These are phyloP conservation scores for Scedosporium apiospermum DNA, from an alignment of 2,329 filamentous ascomycete genomes.

Conservation along the genomic window DNA sequence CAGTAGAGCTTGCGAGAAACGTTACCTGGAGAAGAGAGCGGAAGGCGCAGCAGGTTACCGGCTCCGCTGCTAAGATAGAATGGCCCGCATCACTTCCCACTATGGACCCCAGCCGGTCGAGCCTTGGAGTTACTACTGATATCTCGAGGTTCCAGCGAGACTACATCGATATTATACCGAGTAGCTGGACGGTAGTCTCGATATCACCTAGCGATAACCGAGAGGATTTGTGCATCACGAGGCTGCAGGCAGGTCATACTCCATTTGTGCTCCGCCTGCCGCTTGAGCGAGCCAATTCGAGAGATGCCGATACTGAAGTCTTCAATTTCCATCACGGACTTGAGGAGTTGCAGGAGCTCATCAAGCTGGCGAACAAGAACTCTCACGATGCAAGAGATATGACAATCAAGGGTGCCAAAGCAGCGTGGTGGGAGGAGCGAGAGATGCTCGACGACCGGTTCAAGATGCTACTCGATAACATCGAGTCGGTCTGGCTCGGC, in stretches of 20 bases:
- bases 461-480: constrained; percentile 67
- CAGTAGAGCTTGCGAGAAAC: constrained; percentile 61
- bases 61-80: constrained; percentile 18
- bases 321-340: constrained; percentile 79
- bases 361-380: constrained; percentile 70
- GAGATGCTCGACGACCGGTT: constrained; percentile 71
- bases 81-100: constrained; percentile 10
- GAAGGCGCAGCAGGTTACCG: constrained; percentile 41
- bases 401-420: constrained; percentile 63
- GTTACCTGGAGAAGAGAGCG: constrained; percentile 58
- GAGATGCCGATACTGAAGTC: constrained; percentile 66
- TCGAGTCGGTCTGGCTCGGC: constrained; percentile 90
- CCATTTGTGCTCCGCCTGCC: constrained; percentile 86
- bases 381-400: constrained; percentile 67
- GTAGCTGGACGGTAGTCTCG: constrained; percentile 76
- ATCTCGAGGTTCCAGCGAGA: constrained; percentile 62
- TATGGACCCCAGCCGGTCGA: constrained; percentile 23
- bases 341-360: constrained; percentile 72
- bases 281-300: constrained; percentile 69
- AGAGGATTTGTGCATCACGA: constrained; percentile 83
- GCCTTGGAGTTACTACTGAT: constrained; percentile 37
- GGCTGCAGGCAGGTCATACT: constrained; percentile 61
- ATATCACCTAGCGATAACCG: constrained; percentile 72
- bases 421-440: constrained; percentile 83
- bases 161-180: constrained; percentile 78